Percentiles rank a stretch among this genome's conserved stretches.
phyloP scores from a whole-genome alignment of 2,329 filamentous ascomycete genomes.

The Fusarium tricinctum region DNA sequence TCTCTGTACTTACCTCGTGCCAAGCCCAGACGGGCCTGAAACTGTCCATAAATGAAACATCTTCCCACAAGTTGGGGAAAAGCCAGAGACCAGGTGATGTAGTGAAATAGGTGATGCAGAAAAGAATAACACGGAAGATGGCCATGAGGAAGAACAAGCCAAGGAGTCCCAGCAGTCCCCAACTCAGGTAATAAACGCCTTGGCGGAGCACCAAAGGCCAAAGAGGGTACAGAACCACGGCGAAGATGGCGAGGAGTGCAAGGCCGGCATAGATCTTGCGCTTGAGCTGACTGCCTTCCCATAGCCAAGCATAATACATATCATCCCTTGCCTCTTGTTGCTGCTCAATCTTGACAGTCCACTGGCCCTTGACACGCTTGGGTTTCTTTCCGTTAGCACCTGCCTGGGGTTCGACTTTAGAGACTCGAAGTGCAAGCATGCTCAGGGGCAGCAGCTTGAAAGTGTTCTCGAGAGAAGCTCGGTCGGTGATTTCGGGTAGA shows the following conservation, averaged over 20 bases:
- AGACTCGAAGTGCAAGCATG: slow-evolving; percentile 90
- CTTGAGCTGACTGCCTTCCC: slow-evolving; percentile 93
- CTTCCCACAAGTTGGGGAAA: slow-evolving; percentile 97
- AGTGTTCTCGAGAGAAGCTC: slow-evolving; percentile 88
- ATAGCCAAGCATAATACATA: slow-evolving; percentile 97
- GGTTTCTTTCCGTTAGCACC: slow-evolving; percentile 75
- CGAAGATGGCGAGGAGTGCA: slow-evolving; percentile 86
- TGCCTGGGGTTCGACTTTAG: slow-evolving; percentile 78
- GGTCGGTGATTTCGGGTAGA: slow-evolving; percentile 89
- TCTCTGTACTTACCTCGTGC: slow-evolving; percentile 81
- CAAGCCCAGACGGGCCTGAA: slow-evolving; percentile 98
- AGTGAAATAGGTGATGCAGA: slow-evolving; percentile 90
- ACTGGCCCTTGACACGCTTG: slow-evolving; percentile 94
- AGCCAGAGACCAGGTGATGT: slow-evolving; percentile 94
- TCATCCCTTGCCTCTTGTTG: slow-evolving; percentile 91
- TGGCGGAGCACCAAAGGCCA: slow-evolving; percentile 93
- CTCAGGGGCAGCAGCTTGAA: slow-evolving; percentile 97
- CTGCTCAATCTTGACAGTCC: slow-evolving; percentile 95
- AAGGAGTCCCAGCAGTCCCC: slow-evolving; percentile 90
- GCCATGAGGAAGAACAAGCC: slow-evolving; percentile 98
- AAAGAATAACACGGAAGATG: slow-evolving; percentile 94
- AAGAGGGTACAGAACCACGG: slow-evolving; percentile 92
- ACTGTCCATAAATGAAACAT: slow-evolving; percentile 97
- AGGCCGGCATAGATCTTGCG: slow-evolving; percentile 91
- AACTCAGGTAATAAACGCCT: slow-evolving; percentile 97